These are phyloP conservation scores for Alternaria sp. DNA, from an alignment of 2,329 filamentous ascomycete genomes.

Conservation along the genomic window DNA sequence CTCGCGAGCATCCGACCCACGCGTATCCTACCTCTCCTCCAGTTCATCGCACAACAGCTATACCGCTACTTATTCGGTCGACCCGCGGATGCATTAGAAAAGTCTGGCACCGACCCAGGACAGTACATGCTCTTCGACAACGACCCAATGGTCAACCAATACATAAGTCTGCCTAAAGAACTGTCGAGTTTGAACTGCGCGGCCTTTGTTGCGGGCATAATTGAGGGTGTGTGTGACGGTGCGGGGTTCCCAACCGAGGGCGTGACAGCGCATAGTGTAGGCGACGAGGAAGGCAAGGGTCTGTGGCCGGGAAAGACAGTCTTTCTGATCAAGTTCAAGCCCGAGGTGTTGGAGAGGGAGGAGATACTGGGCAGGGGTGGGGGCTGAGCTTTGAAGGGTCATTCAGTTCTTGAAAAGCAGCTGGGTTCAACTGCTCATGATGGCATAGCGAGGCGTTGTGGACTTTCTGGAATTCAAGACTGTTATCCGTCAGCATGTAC, in stretches of 20 bases:
- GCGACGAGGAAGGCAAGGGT: slow-evolving; percentile 53
- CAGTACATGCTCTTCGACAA: slow-evolving; percentile 99
- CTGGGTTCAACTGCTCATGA: background rate
- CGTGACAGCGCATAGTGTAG: slow-evolving; percentile 82
- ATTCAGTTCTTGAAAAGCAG: background rate
- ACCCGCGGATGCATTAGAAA: slow-evolving; percentile 90
- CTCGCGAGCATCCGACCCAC: slow-evolving; percentile 70
- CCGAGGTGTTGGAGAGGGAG: slow-evolving; percentile 92
- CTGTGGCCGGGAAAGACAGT: slow-evolving; percentile 98
- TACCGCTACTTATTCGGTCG: slow-evolving; percentile 93
- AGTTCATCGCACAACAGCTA: slow-evolving; percentile 91
- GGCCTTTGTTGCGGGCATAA: slow-evolving; percentile 90
- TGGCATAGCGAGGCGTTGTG: slow-evolving; percentile 26
- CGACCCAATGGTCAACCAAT: slow-evolving; percentile 93
- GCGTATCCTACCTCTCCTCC: slow-evolving; percentile 86
- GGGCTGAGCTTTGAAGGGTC: slow-evolving; percentile 34
- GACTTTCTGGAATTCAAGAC: background rate
- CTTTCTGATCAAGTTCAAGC: slow-evolving; percentile 89
- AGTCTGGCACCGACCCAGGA: slow-evolving; percentile 81
- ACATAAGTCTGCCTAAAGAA: slow-evolving; percentile 90
- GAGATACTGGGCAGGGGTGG: slow-evolving; percentile 71
- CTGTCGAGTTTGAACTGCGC: slow-evolving; percentile 97
- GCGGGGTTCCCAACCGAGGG: slow-evolving; percentile 82
- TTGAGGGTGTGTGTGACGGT: slow-evolving; percentile 95
- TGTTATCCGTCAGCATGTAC: background rate